Conservation (phyloP, 352 stramenopile genomes). For the Chrysophaeum taylorii region DNA sequence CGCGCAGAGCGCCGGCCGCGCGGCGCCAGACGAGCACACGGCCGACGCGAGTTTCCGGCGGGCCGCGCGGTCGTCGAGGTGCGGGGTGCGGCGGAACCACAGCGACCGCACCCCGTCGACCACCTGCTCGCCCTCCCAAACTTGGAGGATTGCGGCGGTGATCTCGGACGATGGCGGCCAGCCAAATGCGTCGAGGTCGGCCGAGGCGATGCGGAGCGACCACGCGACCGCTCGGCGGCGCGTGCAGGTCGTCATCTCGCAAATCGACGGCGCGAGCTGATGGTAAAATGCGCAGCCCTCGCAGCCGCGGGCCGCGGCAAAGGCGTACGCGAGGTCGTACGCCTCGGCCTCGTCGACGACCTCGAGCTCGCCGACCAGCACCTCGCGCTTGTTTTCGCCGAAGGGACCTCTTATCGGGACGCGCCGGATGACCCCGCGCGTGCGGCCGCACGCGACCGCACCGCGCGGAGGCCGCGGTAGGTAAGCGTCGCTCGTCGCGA, state of each 20-base stretch:
- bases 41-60: not conserved
- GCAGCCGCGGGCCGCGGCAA: not conserved
- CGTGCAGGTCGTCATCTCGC: not conserved
- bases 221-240: not conserved
- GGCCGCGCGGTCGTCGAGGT: not conserved
- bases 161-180: not conserved
- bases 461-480: not conserved
- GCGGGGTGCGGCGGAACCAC: not conserved
- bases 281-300: constrained; percentile 6
- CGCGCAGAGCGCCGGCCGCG: not conserved
- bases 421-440: not conserved
- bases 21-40: not conserved
- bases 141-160: not conserved
- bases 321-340: constrained; percentile 4
- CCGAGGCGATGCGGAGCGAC: not conserved
- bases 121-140: constrained; percentile 2
- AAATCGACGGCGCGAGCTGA: not conserved
- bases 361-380: not conserved
- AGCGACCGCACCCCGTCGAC: not conserved
- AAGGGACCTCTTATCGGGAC: constrained; percentile 1
- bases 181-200: not conserved
- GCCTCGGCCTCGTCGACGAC: not conserved
- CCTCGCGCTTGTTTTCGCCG: not conserved
- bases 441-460: not conserved
- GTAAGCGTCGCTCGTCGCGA: not conserved